Base-by-base conservation (phyloP, 2,329 filamentous ascomycete genomes). In the Chrysoporthe cubensis region DNA sequence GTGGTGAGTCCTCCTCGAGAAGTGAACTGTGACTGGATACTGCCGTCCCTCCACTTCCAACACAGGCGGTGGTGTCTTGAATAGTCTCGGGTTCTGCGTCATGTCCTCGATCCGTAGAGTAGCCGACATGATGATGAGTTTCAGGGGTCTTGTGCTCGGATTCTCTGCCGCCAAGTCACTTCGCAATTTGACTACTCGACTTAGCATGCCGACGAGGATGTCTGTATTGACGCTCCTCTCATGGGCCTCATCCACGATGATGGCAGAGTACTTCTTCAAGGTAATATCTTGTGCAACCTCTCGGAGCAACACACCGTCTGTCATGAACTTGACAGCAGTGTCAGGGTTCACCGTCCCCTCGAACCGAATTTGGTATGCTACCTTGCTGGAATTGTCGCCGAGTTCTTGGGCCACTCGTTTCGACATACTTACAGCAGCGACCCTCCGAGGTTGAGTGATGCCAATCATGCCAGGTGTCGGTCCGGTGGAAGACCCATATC, bases 291-390 rank as follows among this genome's bases (percentile, higher is more conserved):
- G 90, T 0, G 92, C 90, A 65, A 97, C 91, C 78, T 99, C 96
- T 66, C 96, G 90, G 11, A 99, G 85, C 69, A 99, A 83, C 40
- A 99, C 94, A 85, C 96, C 96, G 78, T 99, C 96, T 0, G 96
- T 99, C 94, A 99, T 97, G 80, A 98, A 99, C 78, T 99, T 99
- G 77, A 99, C 88, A 6, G 93, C 91, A 0, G 96, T 99, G 64
- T 93, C 90, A 40, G 89, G 83, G 61, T 89, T 88, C 1, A 91
- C 89, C 0, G 90, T 95, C 62, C 91, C 93, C 76, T 99, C 96
- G 72, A 98, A 99, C 34, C 96, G 91, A 73, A 99, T 97, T 77
- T 94, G 96, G 77, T 98, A 96, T 4, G 92, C 93, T 7, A 99
- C 94, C 60, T 87, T 87, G 37, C 90, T 84, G n/a, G 89, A 89